These are phyloP conservation scores for Pseudocercospora eumusae DNA, from an alignment of 2,329 filamentous ascomycete genomes.

Conservation along the genomic window DNA sequence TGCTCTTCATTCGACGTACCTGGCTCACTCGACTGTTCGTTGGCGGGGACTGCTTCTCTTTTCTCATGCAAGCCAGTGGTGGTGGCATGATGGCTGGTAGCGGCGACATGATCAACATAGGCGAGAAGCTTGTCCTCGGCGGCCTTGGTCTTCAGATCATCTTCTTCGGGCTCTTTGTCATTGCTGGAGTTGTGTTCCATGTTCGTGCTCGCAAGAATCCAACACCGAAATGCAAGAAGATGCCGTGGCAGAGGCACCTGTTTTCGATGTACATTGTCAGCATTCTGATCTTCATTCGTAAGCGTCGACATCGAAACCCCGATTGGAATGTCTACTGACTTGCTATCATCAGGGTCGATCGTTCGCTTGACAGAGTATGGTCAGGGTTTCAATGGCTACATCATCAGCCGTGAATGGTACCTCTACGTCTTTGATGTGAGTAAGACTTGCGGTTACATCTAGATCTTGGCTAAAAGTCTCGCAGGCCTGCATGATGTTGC, in stretches of 20 bases:
- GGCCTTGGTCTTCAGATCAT: conserved; percentile 54
- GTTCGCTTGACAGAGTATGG: conserved; percentile 55
- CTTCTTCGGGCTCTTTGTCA: conserved; percentile 55
- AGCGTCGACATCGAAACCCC: background rate
- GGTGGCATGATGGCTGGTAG: conserved; percentile 18
- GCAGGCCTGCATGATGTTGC: conserved; percentile 19
- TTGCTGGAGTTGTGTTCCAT: conserved; percentile 37
- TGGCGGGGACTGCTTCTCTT: conserved; percentile 51
- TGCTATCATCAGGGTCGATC: conserved; percentile 39
- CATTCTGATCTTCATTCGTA: conserved; percentile 49
- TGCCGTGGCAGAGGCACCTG: conserved; percentile 44
- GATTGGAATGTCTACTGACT: background rate
- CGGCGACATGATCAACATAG: conserved; percentile 34
- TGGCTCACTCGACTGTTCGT: conserved; percentile 54
- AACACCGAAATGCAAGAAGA: conserved; percentile 18
- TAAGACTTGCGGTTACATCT: background rate
- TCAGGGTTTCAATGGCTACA: conserved; percentile 47
- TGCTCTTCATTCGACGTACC: conserved; percentile 46
- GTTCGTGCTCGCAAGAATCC: conserved; percentile 26
- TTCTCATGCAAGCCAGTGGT: conserved; percentile 45
- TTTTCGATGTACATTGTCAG: conserved; percentile 48
- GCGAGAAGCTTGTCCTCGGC: conserved; percentile 50
- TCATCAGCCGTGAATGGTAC: conserved; percentile 43
- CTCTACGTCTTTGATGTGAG: conserved; percentile 29
- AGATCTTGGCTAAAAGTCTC: background rate